phyloP scores from a whole-genome alignment of 176 grass and related monocot genomes.

The Carex scoparia region DNA sequence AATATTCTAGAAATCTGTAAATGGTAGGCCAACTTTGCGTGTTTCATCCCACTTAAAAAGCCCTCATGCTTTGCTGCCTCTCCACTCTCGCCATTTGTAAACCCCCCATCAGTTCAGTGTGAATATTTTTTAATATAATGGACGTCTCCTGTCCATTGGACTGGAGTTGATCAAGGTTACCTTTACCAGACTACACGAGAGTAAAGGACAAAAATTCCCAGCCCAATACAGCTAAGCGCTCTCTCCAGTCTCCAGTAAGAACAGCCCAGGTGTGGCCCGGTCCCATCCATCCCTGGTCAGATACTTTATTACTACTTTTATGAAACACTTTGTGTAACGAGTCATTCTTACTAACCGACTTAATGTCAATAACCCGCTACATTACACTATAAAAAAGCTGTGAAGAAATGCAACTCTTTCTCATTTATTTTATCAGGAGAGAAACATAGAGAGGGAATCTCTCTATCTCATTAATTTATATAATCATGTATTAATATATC shows the following conservation, averaged over 20 bases:
- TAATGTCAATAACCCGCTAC: background rate
- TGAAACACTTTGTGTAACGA: background rate
- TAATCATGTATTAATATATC: slow-evolving; percentile 1
- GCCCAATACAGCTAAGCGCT: slow-evolving; percentile 52
- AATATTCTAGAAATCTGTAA: background rate
- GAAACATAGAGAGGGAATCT: background rate
- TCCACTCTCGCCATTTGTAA: background rate
- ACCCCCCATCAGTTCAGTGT: too few species aligned
- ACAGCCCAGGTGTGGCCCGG: background rate
- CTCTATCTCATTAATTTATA: background rate
- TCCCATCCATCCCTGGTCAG: background rate
- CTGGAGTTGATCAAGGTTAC: background rate
- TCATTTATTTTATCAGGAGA: background rate
- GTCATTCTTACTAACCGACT: background rate
- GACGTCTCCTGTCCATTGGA: slow-evolving; percentile 3
- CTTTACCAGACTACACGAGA: slow-evolving; percentile 6
- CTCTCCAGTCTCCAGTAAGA: slow-evolving; percentile 18
- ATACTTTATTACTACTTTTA: background rate
- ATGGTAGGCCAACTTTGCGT: slow-evolving; percentile 6
- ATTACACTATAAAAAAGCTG: background rate
- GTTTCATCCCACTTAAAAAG: background rate
- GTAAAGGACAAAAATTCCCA: slow-evolving; percentile 60
- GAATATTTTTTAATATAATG: background rate
- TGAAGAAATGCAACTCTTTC: background rate
- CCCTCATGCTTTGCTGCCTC: background rate